Conservation (phyloP, 768 basidiomycete genomes). For the Agrocybe chaxingu region DNA sequence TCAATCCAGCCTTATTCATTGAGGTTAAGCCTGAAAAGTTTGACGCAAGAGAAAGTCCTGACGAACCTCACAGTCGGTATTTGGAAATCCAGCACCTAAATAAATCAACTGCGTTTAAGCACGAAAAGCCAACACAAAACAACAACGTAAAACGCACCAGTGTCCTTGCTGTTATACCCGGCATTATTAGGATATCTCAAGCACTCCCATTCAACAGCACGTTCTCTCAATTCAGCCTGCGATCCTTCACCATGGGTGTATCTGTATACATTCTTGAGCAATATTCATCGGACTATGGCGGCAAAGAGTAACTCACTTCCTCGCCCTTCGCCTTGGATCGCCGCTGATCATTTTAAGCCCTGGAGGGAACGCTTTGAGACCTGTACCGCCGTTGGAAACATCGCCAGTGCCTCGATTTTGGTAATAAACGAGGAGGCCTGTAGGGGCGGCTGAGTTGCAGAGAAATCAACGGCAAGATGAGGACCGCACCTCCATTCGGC, state of each 20-base stretch:
- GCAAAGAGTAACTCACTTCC: constrained; percentile 22
- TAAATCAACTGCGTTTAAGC: neutral
- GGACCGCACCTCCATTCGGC: constrained; percentile 29
- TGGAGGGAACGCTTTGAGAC: constrained; percentile 39
- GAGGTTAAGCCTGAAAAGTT: neutral
- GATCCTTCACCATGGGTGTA: constrained; percentile 28
- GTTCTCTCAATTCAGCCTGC: constrained; percentile 37
- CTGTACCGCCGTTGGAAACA: constrained; percentile 33
- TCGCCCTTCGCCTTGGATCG: constrained; percentile 30
- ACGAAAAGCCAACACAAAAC: neutral
- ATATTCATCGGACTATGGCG: neutral
- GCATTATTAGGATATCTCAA: constrained; percentile 31
- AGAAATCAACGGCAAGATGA: neutral
- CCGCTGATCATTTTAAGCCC: constrained; percentile 43
- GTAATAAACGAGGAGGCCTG: constrained; percentile 39
- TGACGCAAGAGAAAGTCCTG: neutral
- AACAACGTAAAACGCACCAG: neutral
- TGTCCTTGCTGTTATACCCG: constrained; percentile 25
- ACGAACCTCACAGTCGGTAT: constrained; percentile 37
- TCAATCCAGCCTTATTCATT: constrained; percentile 25
- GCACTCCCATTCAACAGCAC: constrained; percentile 37
- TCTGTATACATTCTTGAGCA: constrained; percentile 10
- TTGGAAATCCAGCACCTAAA: constrained; percentile 37
- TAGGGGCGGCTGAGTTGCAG: neutral
- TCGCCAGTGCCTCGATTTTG: constrained; percentile 38